Conservation (phyloP, 257 asterid genomes). For the Rehmannia glutinosa region DNA sequence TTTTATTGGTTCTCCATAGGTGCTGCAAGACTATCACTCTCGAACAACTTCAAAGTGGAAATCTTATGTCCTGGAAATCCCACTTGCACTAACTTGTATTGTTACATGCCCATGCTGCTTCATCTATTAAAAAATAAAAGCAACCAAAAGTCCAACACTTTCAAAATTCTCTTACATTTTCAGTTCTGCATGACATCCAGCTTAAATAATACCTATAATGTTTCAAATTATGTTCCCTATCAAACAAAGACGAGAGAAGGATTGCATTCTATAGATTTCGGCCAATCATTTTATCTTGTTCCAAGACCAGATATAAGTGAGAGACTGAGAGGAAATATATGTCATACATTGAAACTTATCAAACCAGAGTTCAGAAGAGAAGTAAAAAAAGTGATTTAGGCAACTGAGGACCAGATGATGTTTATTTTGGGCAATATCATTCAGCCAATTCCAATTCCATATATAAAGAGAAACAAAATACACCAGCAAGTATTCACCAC, state of each 20-base stretch:
- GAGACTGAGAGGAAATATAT: not conserved
- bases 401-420: not conserved
- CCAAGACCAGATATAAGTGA: not conserved
- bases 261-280: not conserved
- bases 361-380: not conserved
- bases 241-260: not conserved
- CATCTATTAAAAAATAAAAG: not conserved
- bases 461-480: not conserved
- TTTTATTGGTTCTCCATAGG: not conserved
- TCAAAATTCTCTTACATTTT: not conserved
- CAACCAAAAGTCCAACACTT: not conserved
- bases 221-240: no score
- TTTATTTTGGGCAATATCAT: not conserved
- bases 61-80: not conserved
- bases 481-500: not conserved
- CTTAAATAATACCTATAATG: no score
- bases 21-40: not conserved
- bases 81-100: not conserved
- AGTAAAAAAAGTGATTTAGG: not conserved
- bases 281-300: not conserved
- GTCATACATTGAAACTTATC: no score
- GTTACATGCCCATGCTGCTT: not conserved
- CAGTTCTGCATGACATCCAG: not conserved
- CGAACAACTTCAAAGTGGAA: not conserved
- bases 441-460: not conserved